A percentile compares a stretch with the other conserved stretches of the same genome.
These are phyloP conservation scores for Phytopythium sindhum DNA, from an alignment of 352 stramenopile species.

Conservation along the genomic window DNA sequence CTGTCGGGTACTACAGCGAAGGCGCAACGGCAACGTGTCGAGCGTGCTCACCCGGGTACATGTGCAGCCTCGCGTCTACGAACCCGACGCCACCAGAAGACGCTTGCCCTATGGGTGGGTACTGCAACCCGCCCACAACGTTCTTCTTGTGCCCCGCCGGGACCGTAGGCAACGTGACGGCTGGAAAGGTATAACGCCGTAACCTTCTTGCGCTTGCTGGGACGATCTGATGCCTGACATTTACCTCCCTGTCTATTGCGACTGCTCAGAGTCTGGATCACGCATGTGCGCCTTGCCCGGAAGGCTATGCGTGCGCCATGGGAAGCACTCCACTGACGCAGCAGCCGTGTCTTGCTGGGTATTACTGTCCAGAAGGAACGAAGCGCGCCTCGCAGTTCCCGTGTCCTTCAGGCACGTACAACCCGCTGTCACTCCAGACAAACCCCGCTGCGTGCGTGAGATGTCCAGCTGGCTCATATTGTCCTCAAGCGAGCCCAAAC, in stretches of 20 bases:
- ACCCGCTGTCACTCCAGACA: slow-evolving; percentile 41
- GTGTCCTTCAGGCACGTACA: slow-evolving; percentile 88
- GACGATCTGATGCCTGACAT: neutral
- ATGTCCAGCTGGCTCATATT: slow-evolving; percentile 69
- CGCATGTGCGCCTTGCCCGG: slow-evolving; percentile 66
- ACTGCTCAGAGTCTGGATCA: slow-evolving; percentile 64
- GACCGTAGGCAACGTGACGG: slow-evolving; percentile 83
- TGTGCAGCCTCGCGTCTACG: slow-evolving; percentile 74
- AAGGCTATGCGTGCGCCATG: slow-evolving; percentile 80
- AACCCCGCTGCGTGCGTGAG: slow-evolving; percentile 43
- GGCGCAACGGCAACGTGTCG: slow-evolving; percentile 64
- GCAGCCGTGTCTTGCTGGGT: slow-evolving; percentile 60
- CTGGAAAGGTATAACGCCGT: slow-evolving; percentile 48
- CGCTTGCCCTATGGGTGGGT: slow-evolving; percentile 87
- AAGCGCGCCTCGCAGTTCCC: slow-evolving; percentile 64
- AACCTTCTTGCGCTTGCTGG: neutral
- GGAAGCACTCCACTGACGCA: slow-evolving; percentile 59
- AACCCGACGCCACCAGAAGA: slow-evolving; percentile 74
- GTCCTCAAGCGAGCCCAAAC: slow-evolving; percentile 38
- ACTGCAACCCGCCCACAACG: slow-evolving; percentile 83
- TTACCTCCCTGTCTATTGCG: neutral
- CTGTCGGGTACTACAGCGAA: slow-evolving; percentile 87
- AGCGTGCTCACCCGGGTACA: slow-evolving; percentile 68
- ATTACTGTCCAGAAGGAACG: slow-evolving; percentile 69
- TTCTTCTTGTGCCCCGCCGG: slow-evolving; percentile 86